Evolutionary conservation across 2,329 filamentous ascomycete species (phyloP).

Genomic region (Penicillium sp.): DNA sequence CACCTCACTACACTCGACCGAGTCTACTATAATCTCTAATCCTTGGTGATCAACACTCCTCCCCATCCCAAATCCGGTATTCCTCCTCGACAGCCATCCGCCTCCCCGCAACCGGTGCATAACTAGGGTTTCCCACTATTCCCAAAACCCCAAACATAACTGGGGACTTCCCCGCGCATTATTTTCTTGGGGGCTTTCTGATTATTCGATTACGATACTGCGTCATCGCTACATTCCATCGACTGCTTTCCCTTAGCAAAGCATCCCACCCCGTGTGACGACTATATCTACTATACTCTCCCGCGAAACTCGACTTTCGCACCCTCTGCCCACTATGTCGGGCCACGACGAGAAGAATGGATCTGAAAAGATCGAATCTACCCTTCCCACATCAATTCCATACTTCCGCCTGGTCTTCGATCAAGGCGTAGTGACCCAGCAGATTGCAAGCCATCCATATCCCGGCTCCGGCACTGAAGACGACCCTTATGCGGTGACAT

Average conservation of each 20-base stretch:
- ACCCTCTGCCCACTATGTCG: constrained; percentile 30
- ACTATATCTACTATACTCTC: neutral
- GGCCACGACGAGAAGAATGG: constrained; percentile 22
- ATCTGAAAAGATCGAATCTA: constrained; percentile 32
- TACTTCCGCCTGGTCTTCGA: constrained; percentile 59
- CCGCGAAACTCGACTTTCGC: neutral
- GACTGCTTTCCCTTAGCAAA: neutral
- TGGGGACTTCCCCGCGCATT: neutral
- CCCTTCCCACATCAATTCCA: constrained; percentile 33
- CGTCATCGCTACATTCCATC: neutral
- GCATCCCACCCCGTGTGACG: neutral
- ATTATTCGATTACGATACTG: neutral
- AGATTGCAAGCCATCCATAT: constrained; percentile 60
- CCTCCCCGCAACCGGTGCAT: constrained; percentile 17
- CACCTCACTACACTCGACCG: neutral
- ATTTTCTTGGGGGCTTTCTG: neutral
- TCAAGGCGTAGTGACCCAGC: constrained; percentile 60
- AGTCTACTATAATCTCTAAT: neutral
- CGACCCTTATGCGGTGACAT: constrained; percentile 69
- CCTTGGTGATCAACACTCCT: neutral
- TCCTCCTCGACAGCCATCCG: neutral
- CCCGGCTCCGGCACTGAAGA: constrained; percentile 64
- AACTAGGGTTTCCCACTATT: constrained; percentile 5
- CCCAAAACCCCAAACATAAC: constrained; percentile 1
- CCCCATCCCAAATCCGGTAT: constrained; percentile 9